A percentile compares a stretch with the other conserved stretches of the same genome.
These are phyloP conservation scores for Pleurotus sapidus DNA, from an alignment of 768 basidiomycete genomes.

Conservation along the genomic window DNA sequence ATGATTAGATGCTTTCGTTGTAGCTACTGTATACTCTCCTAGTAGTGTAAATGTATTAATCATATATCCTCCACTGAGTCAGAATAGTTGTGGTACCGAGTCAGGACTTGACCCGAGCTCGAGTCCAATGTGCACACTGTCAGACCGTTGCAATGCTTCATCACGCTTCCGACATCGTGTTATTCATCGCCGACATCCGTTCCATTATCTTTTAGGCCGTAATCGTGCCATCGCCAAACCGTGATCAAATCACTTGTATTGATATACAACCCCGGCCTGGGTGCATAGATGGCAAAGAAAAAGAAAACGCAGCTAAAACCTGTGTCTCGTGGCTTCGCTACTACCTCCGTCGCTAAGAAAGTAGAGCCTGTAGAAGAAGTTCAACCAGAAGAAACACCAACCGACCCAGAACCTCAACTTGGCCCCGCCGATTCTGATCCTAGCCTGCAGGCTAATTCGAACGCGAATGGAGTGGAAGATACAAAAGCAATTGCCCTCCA, in stretches of 20 bases:
- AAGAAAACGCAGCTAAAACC: constrained; percentile 82
- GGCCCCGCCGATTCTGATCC: background rate
- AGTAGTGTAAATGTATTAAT: background rate
- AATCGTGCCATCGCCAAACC: too few relatives aligned
- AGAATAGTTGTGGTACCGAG: too few relatives aligned
- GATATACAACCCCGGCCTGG: too few relatives aligned
- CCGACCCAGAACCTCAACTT: constrained; percentile 11
- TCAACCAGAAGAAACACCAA: constrained; percentile 27
- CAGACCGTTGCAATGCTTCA: background rate
- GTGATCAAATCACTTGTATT: too few relatives aligned
- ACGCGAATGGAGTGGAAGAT: constrained; percentile 33
- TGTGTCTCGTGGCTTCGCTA: constrained; percentile 73
- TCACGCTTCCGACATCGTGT: background rate
- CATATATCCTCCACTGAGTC: background rate
- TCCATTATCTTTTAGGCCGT: too few relatives aligned
- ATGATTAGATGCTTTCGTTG: constrained; percentile 8
- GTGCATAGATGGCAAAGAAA: constrained; percentile 67
- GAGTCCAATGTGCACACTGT: background rate
- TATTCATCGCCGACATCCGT: background rate
- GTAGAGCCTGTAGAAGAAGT: constrained; percentile 29
- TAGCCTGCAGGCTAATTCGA: constrained; percentile 10
- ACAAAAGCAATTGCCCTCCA: constrained; percentile 62
- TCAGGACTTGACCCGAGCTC: too few relatives aligned
- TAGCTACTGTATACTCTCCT: background rate
- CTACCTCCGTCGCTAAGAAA: constrained; percentile 84